Percentiles rank a stretch among this genome's conserved stretches.
Evolutionary conservation across 2,329 filamentous ascomycete species (phyloP).

Genomic region (Sporothrix dimorphospora): DNA sequence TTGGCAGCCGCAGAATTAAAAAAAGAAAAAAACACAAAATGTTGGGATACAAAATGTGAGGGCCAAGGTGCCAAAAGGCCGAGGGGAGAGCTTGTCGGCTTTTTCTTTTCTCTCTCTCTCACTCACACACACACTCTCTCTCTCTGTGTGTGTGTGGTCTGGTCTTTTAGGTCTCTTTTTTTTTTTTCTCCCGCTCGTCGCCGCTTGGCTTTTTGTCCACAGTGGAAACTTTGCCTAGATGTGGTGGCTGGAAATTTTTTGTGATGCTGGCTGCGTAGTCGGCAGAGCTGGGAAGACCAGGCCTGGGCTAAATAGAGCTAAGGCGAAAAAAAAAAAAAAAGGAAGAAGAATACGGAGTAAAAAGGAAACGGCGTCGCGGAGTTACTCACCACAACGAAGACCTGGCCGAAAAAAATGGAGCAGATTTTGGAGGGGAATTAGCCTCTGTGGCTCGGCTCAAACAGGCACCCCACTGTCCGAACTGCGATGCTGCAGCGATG

Average conservation of each 20-base stretch:
- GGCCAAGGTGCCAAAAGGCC: not conserved
- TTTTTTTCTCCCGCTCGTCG: not conserved
- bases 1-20: not conserved
- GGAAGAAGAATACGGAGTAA: not conserved
- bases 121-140: not conserved
- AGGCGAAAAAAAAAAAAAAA: not conserved
- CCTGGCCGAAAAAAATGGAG: not conserved
- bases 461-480: not conserved
- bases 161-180: not conserved
- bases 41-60: not conserved
- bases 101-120: not conserved
- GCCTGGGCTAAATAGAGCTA: not conserved
- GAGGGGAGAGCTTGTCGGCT: not conserved
- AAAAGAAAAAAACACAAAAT: not conserved
- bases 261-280: conserved; percentile 27
- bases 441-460: conserved; percentile 6
- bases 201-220: not conserved
- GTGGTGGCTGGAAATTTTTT: conserved; percentile 27
- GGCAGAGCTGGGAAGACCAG: conserved; percentile 13
- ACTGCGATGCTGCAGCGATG: not conserved
- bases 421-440: not conserved
- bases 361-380: not conserved
- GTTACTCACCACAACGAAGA: not conserved
- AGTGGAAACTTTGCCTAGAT: not conserved
- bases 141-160: no score